phyloP scores from a whole-genome alignment of 495 filamentous ascomycete genomes.

The Penicillium cosmopolitanum region DNA sequence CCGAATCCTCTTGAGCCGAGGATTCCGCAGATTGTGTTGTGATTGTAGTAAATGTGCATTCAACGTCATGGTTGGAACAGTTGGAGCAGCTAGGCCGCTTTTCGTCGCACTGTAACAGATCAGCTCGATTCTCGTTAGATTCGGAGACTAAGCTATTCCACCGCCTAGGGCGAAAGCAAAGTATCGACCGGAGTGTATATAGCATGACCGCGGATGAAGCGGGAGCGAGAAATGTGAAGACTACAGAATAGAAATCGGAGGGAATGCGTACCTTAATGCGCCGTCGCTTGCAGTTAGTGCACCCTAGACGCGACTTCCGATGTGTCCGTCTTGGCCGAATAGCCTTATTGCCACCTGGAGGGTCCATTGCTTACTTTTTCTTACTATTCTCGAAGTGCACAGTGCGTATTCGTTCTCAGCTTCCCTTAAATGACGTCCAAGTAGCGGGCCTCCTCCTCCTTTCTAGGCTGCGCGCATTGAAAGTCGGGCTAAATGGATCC shows the following conservation, averaged over 20 bases:
- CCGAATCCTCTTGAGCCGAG: background rate
- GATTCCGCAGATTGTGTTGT: slow-evolving; percentile 9
- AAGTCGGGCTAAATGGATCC: background rate
- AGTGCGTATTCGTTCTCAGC: slow-evolving; percentile 21
- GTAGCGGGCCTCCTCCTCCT: background rate
- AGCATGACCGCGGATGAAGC: slow-evolving; percentile 5
- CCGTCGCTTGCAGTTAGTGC: slow-evolving; percentile 37
- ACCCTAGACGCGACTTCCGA: slow-evolving; percentile 39
- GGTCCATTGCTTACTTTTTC: slow-evolving; percentile 11
- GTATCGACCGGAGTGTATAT: slow-evolving; percentile 2
- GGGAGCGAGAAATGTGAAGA: background rate
- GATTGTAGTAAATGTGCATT: slow-evolving; percentile 30
- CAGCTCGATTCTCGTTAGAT: slow-evolving; percentile 1
- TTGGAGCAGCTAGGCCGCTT: slow-evolving; percentile 35
- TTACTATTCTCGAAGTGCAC: background rate
- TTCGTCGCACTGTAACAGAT: slow-evolving; percentile 40
- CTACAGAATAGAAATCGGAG: background rate
- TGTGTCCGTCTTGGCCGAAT: slow-evolving; percentile 32
- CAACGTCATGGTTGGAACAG: slow-evolving; percentile 32
- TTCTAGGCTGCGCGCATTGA: background rate
- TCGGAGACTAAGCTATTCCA: background rate
- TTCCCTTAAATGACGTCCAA: slow-evolving; percentile 12
- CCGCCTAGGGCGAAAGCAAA: background rate
- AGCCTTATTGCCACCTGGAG: background rate
- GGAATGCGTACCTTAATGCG: slow-evolving; percentile 37